Conservation (phyloP, 1,284 basidiomycete species). For the Schizophyllum amplum region DNA sequence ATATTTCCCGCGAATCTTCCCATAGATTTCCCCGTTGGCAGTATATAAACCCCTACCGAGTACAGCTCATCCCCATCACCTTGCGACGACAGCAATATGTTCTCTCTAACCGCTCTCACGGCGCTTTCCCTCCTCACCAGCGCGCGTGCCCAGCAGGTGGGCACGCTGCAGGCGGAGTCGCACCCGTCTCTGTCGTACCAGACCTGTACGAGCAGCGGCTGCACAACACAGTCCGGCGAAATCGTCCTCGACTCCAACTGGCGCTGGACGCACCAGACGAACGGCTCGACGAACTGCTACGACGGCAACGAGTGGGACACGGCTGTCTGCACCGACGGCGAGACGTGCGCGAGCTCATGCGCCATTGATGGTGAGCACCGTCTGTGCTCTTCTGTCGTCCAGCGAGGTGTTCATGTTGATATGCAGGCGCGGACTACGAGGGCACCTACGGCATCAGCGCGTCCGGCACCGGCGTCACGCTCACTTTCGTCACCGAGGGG, state of each 20-base stretch:
- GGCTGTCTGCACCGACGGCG: conserved; percentile 9
- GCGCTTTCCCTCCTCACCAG: conserved; percentile 19
- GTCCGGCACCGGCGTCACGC: conserved; percentile 33
- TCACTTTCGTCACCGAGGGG: conserved; percentile 39
- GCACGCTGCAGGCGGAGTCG: conserved; percentile 29
- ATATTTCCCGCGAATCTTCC: neutral
- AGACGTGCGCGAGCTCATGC: conserved; percentile 13
- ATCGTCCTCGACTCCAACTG: conserved; percentile 36
- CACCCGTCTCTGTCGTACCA: conserved; percentile 28
- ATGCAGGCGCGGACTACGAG: conserved; percentile 22
- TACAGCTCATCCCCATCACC: neutral
- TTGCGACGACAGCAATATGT: neutral
- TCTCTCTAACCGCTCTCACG: neutral
- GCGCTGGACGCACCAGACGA: conserved; percentile 32
- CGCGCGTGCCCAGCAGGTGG: conserved; percentile 29
- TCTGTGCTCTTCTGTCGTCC: neutral
- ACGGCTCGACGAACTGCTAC: conserved; percentile 24
- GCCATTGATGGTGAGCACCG: conserved; percentile 17
- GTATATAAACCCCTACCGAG: neutral
- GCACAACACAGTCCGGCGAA: conserved; percentile 21
- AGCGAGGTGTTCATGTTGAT: neutral
- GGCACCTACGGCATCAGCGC: conserved; percentile 36
- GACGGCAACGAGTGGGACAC: conserved; percentile 16
- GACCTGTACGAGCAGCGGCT: conserved; percentile 24
- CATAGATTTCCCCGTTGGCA: neutral